Evolutionary conservation across 768 basidiomycete genomes (phyloP), one percentile per base, ranked within the genome.

Genomic region (Leccinum pellstonianum): DNA sequence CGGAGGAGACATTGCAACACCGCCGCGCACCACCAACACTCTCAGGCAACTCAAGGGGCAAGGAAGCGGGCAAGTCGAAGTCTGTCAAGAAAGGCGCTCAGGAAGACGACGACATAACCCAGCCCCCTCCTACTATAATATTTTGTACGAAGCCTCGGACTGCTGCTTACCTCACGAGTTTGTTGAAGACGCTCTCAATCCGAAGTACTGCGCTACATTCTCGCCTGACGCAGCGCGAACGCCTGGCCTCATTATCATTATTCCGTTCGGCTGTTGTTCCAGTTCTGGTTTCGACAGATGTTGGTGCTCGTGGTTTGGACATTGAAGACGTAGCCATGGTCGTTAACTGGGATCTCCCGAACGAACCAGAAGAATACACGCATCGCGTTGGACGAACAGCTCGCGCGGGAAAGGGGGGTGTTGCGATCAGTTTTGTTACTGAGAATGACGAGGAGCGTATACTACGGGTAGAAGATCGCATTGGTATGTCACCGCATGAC

Each of bases 241-340:
- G 97, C 21, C 76, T 98, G 41, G 77, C 82, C 3, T 93, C 93
- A 10, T 77, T 99, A n/a, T 85, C 87, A 8, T 77, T 92, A 37
- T 99, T 98, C 77, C 85, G 93, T 55, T 86, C 91, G 0, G 86
- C 82, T 17, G 84, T 94, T 52, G 86, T 98, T 41, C 95, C 95
- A 0, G 91, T 99, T 48, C 79, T 99, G 52, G 83, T 99, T 50
- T 93, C 91, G 31, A 98, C 96, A 8, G 96, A 98, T 70, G 96
- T 99, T 33, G 97, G 93, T 15, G 90, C 91, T 19, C 87, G 97
- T 68, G 97, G 97, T 31, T 76, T 99, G 59, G 97, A 98, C 76
- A 96, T 98, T 57, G 93, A 93, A 61, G 93, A 95, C 65, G 95
- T 99, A 11, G 94, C 91, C 11, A 86, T 98, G 79, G 93, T 99